Evolutionary conservation across 2,329 filamentous ascomycete species (phyloP).

Genomic region (Onygena corvina): DNA sequence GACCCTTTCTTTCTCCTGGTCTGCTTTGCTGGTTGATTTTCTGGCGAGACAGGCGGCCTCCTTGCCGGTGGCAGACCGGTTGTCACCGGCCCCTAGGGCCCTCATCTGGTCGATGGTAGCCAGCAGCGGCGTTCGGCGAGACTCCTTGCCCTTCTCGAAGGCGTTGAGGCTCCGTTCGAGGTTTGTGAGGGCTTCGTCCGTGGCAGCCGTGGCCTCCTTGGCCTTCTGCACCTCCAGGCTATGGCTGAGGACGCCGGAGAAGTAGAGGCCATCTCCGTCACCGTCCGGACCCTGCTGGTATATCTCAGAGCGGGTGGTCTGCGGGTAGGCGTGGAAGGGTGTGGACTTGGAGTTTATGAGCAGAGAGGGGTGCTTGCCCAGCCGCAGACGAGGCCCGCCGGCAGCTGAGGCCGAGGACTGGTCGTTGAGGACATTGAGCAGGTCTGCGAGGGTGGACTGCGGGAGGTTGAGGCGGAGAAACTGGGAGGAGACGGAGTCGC

Average conservation of each 20-base stretch:
- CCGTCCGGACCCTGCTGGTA: constrained; percentile 36
- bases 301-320: constrained; percentile 46
- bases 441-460: constrained; percentile 35
- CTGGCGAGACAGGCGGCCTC: constrained; percentile 22
- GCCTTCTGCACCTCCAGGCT: constrained; percentile 45
- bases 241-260: constrained; percentile 47
- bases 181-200: constrained; percentile 48
- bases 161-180: constrained; percentile 49
- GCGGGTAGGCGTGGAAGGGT: constrained; percentile 41
- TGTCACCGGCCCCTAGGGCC: constrained; percentile 27
- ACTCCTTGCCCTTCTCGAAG: constrained; percentile 49
- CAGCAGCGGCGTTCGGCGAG: constrained; percentile 40
- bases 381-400: constrained; percentile 32
- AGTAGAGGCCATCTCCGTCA: constrained; percentile 40
- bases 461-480: constrained; percentile 38
- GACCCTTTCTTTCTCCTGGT: constrained; percentile 33
- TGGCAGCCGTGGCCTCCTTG: constrained; percentile 43
- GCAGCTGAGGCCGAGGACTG: constrained; percentile 17
- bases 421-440: constrained; percentile 34
- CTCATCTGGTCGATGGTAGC: constrained; percentile 28
- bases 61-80: constrained; percentile 22
- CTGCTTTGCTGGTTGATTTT: constrained; percentile 28
- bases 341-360: constrained; percentile 47
- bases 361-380: constrained; percentile 43
- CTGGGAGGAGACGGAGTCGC: constrained; percentile 26